phyloP scores from a whole-genome alignment of 2,329 filamentous ascomycete species.

The Cercospora sojina region DNA sequence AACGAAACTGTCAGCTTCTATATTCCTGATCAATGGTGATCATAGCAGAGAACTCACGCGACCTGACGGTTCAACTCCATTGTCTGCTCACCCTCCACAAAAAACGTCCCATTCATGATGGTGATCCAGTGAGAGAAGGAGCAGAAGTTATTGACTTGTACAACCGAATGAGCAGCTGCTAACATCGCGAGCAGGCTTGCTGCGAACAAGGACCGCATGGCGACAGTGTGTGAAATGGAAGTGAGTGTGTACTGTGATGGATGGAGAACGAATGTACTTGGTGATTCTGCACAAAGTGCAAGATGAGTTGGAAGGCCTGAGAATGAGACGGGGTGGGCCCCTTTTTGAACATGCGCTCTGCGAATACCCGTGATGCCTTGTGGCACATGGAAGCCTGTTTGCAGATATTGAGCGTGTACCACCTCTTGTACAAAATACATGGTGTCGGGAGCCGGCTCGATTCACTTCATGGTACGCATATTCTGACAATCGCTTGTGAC shows the following conservation, averaged over 20 bases:
- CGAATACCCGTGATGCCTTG: constrained; percentile 14
- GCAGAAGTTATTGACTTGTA: constrained; percentile 35
- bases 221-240: neutral
- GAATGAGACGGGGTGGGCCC: neutral
- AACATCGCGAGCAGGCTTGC: neutral
- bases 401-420: neutral
- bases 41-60: neutral
- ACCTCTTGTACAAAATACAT: neutral
- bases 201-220: neutral
- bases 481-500: neutral
- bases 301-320: neutral
- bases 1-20: neutral
- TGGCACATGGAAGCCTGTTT: constrained; percentile 18
- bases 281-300: neutral
- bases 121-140: constrained; percentile 30
- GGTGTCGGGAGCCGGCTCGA: neutral
- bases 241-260: neutral
- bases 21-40: neutral
- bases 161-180: constrained; percentile 15
- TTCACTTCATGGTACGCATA: neutral
- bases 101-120: constrained; percentile 27
- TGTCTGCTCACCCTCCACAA: constrained; percentile 14
- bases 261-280: neutral
- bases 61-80: constrained; percentile 25
- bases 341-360: neutral